Conservation (phyloP, 116 monocot species). For the Cymodocea nodosa region DNA sequence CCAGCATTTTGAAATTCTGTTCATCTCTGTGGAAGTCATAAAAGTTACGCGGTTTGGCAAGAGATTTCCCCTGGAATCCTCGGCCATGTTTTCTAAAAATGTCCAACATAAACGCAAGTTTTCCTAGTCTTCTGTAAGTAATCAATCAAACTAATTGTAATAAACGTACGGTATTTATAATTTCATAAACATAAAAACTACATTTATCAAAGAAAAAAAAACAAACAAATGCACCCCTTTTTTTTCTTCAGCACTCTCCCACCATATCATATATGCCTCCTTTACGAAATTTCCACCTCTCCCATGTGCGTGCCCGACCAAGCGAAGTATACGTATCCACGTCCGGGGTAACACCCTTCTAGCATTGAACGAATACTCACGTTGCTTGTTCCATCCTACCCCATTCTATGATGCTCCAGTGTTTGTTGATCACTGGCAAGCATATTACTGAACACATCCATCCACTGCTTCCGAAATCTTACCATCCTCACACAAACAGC, state of each 20-base stretch:
- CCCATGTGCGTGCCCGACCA: constrained; percentile 15
- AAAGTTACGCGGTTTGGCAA: constrained; percentile 16
- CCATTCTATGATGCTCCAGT: constrained; percentile 22
- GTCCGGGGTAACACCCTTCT: constrained; percentile 20
- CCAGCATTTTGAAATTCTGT: constrained; percentile 26
- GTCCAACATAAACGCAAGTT: constrained; percentile 8
- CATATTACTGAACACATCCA: constrained; percentile 14
- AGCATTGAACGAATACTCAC: constrained; percentile 20
- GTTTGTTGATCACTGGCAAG: constrained; percentile 26
- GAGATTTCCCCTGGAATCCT: neutral
- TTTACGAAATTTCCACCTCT: constrained; percentile 14
- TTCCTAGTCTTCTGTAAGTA: constrained; percentile 19
- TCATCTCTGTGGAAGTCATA: constrained; percentile 22
- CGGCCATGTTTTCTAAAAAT: constrained; percentile 8
- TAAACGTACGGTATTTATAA: no score
- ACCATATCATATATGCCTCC: no score
- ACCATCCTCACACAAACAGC: constrained; percentile 21
- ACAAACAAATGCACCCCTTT: no score
- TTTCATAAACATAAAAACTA: no score
- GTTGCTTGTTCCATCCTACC: constrained; percentile 23
- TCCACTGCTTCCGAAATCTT: constrained; percentile 8
- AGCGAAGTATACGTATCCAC: constrained; percentile 28
- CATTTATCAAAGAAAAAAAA: no score
- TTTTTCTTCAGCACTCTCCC: no score
- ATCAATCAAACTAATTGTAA: constrained; percentile 21